phyloP scores from a whole-genome alignment of 2,329 filamentous ascomycete species.

The Colletotrichum plurivorum region DNA sequence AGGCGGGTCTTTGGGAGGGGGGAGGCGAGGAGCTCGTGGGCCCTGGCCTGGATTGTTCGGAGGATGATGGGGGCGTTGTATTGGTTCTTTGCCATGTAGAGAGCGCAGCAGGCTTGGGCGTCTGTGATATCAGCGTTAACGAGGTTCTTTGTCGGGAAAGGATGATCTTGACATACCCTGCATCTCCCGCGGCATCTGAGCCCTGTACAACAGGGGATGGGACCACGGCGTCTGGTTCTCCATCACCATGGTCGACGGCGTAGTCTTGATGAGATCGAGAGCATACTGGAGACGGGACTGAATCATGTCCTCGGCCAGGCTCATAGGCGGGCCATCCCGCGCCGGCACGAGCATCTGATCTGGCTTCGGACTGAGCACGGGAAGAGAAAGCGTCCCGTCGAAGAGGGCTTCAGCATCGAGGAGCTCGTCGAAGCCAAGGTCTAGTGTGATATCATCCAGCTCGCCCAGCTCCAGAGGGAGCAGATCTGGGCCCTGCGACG shows the following conservation, averaged over 20 bases:
- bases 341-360: conserved; percentile 19
- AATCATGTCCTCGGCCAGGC: conserved; percentile 45
- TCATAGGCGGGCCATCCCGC: conserved; percentile 32
- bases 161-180: conserved; percentile 54
- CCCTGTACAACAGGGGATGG: conserved; percentile 65
- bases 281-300: conserved; percentile 55
- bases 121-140: conserved; percentile 60
- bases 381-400: conserved; percentile 30
- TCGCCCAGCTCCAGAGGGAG: not conserved
- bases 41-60: conserved; percentile 61
- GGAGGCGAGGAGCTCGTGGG: conserved; percentile 57
- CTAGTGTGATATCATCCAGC: conserved; percentile 6
- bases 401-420: conserved; percentile 25
- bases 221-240: conserved; percentile 67
- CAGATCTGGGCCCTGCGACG: conserved; percentile 2
- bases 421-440: conserved; percentile 20
- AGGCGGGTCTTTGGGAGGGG: conserved; percentile 48
- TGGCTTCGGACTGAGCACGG: conserved; percentile 41
- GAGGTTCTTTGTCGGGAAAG: not conserved
- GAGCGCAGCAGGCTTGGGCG: conserved; percentile 65
- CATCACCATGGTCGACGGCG: conserved; percentile 62
- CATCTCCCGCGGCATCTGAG: conserved; percentile 64
- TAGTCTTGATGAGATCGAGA: conserved; percentile 66
- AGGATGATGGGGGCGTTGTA: conserved; percentile 64
- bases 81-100: conserved; percentile 65